Evolutionary conservation across 2,329 filamentous ascomycete genomes (phyloP).

Genomic region (Trichoderma brevicompactum): DNA sequence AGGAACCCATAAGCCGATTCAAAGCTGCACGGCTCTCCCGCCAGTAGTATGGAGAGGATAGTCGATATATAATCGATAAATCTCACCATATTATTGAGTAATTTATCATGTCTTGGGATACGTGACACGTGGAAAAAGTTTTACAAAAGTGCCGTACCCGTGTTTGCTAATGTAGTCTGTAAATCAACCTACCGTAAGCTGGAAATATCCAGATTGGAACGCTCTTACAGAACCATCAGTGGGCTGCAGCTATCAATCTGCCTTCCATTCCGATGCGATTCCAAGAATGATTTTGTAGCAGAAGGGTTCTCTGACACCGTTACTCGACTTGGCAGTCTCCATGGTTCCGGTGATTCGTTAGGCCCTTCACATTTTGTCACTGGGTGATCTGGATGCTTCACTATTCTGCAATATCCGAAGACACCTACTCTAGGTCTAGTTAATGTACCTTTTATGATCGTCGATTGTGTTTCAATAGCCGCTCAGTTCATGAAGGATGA

Average conservation of each 20-base stretch:
- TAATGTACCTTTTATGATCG: not conserved
- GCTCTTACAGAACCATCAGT: constrained; percentile 55
- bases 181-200: not conserved
- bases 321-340: constrained; percentile 38
- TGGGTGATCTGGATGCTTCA: not conserved
- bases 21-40: constrained; percentile 69
- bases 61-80: constrained; percentile 40
- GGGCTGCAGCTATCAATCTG: constrained; percentile 59
- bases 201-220: constrained; percentile 33
- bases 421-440: not conserved
- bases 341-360: constrained; percentile 66
- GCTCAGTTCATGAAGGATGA: too few relatives aligned
- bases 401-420: not conserved
- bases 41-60: constrained; percentile 44
- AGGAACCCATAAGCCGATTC: constrained; percentile 71
- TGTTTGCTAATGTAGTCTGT: constrained; percentile 6
- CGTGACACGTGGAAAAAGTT: constrained; percentile 14
- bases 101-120: constrained; percentile 32
- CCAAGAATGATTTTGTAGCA: constrained; percentile 54
- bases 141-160: not conserved
- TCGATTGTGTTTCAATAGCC: not conserved
- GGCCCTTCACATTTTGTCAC: constrained; percentile 58
- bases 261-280: constrained; percentile 57
- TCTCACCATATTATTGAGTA: constrained; percentile 32
- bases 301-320: constrained; percentile 66